Evolutionary conservation across 306 rosid genomes (phyloP).

Genomic region (Vachellia pachyceras): DNA sequence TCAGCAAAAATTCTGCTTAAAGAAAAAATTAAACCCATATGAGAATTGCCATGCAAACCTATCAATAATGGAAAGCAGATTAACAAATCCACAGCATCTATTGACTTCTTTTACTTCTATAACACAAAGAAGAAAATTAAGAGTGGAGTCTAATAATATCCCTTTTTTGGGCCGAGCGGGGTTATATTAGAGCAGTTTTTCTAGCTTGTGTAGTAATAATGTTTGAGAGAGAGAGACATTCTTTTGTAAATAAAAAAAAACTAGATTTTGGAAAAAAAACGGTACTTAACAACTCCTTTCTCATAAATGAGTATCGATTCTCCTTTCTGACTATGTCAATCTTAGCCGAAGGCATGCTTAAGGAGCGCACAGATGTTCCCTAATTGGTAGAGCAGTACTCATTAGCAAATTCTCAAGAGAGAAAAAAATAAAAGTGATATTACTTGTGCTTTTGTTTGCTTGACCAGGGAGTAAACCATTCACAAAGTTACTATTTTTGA

Average conservation of each 20-base stretch:
- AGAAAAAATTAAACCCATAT: not conserved
- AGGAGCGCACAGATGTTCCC: too few species aligned
- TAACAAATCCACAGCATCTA: not conserved
- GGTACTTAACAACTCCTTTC: too few species aligned
- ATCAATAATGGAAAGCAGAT: not conserved
- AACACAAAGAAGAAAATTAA: slow-evolving; percentile 15
- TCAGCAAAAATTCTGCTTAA: slow-evolving; percentile 81
- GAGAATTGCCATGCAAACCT: slow-evolving; percentile 12
- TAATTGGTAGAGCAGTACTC: too few species aligned
- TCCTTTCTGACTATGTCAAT: too few species aligned
- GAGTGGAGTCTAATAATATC: slow-evolving; percentile 13
- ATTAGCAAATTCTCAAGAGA: too few species aligned
- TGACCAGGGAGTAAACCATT: not conserved
- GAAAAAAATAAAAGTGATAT: not conserved
- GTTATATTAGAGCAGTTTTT: not conserved
- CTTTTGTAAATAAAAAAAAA: too few species aligned
- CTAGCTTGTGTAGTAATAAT: not conserved
- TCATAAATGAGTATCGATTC: too few species aligned
- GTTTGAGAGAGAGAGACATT: not conserved
- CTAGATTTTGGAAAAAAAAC: too few species aligned
- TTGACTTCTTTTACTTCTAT: slow-evolving; percentile 1
- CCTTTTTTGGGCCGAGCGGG: too few species aligned
- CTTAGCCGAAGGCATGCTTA: too few species aligned
- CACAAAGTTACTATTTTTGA: not conserved
- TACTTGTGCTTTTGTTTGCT: not conserved